A percentile compares a stretch with the other conserved stretches of the same genome.
Evolutionary conservation across 164 flowering plant species (phyloP).

Genomic region (Dillenia suffruticosa): DNA sequence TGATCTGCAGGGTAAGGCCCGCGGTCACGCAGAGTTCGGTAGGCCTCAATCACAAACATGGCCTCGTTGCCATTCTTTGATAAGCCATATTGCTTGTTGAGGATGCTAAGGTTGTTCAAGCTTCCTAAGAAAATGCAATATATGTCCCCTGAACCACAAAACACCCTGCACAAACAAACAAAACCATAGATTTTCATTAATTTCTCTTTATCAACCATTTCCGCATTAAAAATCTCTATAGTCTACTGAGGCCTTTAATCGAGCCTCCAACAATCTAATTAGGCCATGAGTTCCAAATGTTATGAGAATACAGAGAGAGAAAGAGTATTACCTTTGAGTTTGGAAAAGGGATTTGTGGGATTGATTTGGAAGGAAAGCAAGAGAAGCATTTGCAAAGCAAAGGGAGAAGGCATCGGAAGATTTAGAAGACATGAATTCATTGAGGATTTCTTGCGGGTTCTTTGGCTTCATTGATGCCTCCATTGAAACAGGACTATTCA

Average conservation of each 20-base stretch:
- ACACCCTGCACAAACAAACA: conserved; percentile 42
- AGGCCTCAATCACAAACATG: conserved; percentile 80
- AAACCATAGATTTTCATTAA: no score
- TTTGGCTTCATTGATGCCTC: conserved; percentile 30
- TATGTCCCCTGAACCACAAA: conserved; percentile 69
- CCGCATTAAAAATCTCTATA: no score
- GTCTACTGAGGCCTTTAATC: no score
- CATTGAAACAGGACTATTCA: conserved; percentile 62
- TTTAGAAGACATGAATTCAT: conserved; percentile 46
- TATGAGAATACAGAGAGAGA: neutral
- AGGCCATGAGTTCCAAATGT: neutral
- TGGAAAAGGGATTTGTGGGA: conserved; percentile 22
- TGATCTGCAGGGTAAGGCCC: conserved; percentile 96
- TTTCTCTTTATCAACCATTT: no score
- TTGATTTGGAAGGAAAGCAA: conserved; percentile 50
- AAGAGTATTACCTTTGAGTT: conserved; percentile 1
- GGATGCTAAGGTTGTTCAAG: conserved; percentile 59
- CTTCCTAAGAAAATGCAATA: conserved; percentile 78
- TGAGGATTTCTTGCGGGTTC: conserved; percentile 64
- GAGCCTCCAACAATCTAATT: no score
- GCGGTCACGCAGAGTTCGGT: conserved; percentile 76
- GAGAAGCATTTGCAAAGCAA: conserved; percentile 52
- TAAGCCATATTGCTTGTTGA: conserved; percentile 76
- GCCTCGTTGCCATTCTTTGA: conserved; percentile 65
- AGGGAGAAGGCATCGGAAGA: conserved; percentile 51